Evolutionary conservation across 495 filamentous ascomycete species (phyloP).

Genomic region (Lichina pygmaea): DNA sequence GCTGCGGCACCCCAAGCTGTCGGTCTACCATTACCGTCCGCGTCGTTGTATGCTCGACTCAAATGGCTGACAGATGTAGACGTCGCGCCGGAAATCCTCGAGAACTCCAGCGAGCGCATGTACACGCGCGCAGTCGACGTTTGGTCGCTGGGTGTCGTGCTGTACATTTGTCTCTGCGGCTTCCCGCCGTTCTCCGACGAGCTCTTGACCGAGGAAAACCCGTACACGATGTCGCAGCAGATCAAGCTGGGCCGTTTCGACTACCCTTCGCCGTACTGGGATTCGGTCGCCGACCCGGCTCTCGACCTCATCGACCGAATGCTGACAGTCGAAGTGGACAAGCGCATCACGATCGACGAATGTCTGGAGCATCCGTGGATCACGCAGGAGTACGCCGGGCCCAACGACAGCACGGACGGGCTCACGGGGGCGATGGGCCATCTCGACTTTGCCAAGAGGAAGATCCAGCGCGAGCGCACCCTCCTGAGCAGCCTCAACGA

Average conservation of each 20-base stretch:
- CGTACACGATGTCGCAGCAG: constrained; percentile 69
- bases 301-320: constrained; percentile 87
- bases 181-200: constrained; percentile 96
- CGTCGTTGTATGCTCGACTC: not conserved
- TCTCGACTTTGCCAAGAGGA: constrained; percentile 65
- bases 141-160: constrained; percentile 93
- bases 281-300: constrained; percentile 67
- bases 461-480: constrained; percentile 56
- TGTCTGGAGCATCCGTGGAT: constrained; percentile 87
- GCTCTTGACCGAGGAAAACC: constrained; percentile 47
- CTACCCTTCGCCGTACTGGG: constrained; percentile 96
- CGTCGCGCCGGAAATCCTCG: constrained; percentile 86
- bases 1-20: constrained; percentile 83
- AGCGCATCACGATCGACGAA: constrained; percentile 65
- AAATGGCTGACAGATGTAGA: constrained; percentile 18
- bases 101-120: constrained; percentile 44
- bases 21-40: constrained; percentile 11
- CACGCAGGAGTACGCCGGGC: constrained; percentile 21
- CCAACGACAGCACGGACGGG: constrained; percentile 76
- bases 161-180: constrained; percentile 95
- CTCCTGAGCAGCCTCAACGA: constrained; percentile 62
- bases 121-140: constrained; percentile 93
- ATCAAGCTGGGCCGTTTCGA: constrained; percentile 75
- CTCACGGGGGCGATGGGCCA: constrained; percentile 56
- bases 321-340: constrained; percentile 64